Evolutionary conservation across 148 eudicot species (phyloP).

Genomic region (Camellia sinensis): DNA sequence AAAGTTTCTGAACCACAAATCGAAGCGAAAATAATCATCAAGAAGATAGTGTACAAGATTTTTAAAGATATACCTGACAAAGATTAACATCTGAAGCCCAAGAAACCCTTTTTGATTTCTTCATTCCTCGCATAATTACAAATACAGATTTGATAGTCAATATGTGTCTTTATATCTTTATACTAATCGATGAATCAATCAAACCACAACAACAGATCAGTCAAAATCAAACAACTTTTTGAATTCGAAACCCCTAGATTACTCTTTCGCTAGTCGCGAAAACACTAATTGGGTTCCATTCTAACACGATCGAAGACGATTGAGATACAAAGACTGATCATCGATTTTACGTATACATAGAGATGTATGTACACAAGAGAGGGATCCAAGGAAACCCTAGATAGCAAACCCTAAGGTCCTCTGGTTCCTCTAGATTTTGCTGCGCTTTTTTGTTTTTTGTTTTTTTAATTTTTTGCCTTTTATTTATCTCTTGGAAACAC

Average conservation of each 20-base stretch:
- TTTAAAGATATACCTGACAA: constrained; percentile 59
- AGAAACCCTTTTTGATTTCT: constrained; percentile 68
- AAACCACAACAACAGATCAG: not conserved
- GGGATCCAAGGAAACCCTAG: constrained; percentile 22
- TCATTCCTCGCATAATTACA: constrained; percentile 60
- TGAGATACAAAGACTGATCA: not conserved
- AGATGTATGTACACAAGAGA: not conserved
- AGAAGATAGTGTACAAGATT: not conserved
- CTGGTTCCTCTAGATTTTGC: constrained; percentile 35
- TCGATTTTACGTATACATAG: not conserved
- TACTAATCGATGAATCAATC: constrained; percentile 8
- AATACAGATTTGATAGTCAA: constrained; percentile 14
- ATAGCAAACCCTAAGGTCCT: constrained; percentile 18
- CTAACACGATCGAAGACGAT: not conserved
- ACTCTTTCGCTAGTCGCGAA: not conserved
- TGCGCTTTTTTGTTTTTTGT: not conserved
- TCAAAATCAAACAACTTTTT: not conserved
- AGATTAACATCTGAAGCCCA: constrained; percentile 76
- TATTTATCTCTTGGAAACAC: not conserved
- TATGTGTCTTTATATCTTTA: not conserved
- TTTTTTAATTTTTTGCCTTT: not conserved
- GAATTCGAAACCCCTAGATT: constrained; percentile 3
- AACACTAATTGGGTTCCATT: constrained; percentile 6
- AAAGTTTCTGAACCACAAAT: not conserved
- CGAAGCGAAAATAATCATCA: not conserved